phyloP scores from a whole-genome alignment of 306 rosid species.

The Crotalaria pallida region DNA sequence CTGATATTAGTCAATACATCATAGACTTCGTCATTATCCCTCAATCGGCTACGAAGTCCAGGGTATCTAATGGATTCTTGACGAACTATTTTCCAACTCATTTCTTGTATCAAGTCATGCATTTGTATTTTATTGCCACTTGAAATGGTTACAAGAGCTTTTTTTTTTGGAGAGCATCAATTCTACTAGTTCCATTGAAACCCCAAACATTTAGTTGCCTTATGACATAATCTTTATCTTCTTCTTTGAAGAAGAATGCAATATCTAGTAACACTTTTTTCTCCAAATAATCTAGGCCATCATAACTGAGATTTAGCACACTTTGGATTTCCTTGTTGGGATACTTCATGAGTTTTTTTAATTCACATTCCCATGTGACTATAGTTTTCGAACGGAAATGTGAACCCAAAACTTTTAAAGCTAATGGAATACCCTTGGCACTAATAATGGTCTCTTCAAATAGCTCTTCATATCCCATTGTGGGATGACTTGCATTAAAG shows the following conservation, averaged over 20 bases:
- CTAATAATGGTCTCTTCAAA: background rate
- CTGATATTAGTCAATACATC: too few species aligned
- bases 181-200: background rate
- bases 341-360: too few species aligned
- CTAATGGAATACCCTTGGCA: background rate
- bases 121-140: too few species aligned
- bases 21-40: too few species aligned
- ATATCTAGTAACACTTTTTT: background rate
- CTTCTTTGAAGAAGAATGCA: background rate
- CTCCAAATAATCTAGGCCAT: background rate
- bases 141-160: too few species aligned
- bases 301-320: background rate
- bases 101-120: too few species aligned
- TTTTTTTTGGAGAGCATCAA: background rate
- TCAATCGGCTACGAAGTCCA: too few species aligned
- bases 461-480: background rate
- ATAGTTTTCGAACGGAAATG: background rate
- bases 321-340: too few species aligned
- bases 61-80: too few species aligned
- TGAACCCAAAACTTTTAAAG: slow-evolving; percentile 10
- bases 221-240: slow-evolving; percentile 5
- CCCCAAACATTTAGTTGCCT: background rate
- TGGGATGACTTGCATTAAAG: background rate
- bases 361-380: background rate
- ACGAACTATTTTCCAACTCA: too few species aligned